phyloP scores from a whole-genome alignment of 2,329 filamentous ascomycete species.

The Penicillium nordicum region DNA sequence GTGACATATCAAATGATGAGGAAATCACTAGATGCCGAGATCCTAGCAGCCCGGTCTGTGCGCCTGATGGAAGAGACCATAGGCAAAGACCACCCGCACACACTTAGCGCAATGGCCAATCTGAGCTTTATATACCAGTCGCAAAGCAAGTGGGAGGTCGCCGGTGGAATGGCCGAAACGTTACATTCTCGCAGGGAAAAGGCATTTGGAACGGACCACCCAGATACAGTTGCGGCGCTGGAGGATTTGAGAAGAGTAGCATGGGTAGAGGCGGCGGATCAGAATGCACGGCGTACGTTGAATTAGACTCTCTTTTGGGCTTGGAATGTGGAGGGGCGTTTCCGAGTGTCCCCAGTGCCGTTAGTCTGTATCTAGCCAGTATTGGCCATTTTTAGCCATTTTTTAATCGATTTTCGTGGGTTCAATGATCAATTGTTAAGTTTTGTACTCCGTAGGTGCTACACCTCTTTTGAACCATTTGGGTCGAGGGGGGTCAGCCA shows the following conservation, averaged over 20 bases:
- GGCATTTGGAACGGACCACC: slow-evolving; percentile 4
- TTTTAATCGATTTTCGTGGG: neutral
- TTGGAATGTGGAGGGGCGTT: neutral
- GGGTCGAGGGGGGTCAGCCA: neutral
- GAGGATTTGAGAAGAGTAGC: slow-evolving; percentile 10
- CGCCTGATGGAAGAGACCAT: slow-evolving; percentile 10
- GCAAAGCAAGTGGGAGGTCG: slow-evolving; percentile 11
- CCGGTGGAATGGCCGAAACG: slow-evolving; percentile 6
- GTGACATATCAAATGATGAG: slow-evolving; percentile 8
- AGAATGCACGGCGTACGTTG: slow-evolving; percentile 7
- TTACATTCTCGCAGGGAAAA: slow-evolving; percentile 3
- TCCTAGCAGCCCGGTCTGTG: neutral
- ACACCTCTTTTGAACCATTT: neutral
- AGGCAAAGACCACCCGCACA: slow-evolving; percentile 9
- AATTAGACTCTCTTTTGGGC: slow-evolving; percentile 4
- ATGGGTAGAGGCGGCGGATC: slow-evolving; percentile 10
- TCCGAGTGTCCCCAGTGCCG: neutral
- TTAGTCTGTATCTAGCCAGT: neutral
- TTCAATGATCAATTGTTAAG: neutral
- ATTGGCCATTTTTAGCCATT: neutral
- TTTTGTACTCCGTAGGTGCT: neutral
- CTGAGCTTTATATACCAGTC: slow-evolving; percentile 13
- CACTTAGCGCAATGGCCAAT: slow-evolving; percentile 11
- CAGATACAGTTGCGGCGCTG: slow-evolving; percentile 9
- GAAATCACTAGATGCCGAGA: slow-evolving; percentile 3